Base-by-base conservation (phyloP, 768 basidiomycete species). In the Tricholoma flavovirens region DNA sequence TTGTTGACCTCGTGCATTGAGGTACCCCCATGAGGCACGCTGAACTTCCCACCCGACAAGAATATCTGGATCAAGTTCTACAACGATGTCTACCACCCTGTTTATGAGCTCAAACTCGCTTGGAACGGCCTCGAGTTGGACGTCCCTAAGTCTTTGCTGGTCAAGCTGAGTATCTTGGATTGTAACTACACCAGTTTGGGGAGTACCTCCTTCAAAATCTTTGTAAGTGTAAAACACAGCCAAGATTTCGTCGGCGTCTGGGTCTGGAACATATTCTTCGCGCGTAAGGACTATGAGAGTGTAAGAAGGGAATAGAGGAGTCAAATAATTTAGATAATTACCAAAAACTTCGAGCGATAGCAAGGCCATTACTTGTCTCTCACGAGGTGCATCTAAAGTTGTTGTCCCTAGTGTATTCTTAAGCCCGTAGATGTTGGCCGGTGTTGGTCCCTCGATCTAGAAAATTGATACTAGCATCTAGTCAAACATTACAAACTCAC, bases 21-120 rank as follows among this genome's bases (percentile, higher is more conserved):
- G 72, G 69, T 93, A 98, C 0, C 95, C 95, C 96, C 97, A 99
- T 5, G 91, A 93, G 2, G 80, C 77, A 17, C 76, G 75, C 65
- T 97, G 93, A 11, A 96, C 77, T 58, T 99, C 96, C 92, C 93
- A 98, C 14, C 96, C 96, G 0, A 83, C 79, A 7, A 98, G 64
- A 38, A 98, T 86, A 67, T 99, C 97, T 0, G 97, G 97, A 71
- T 98, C 93, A 60, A 91, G 73, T 1, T 83, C 81, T 21, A 82
- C 64, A 0, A 97, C 81, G 26, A 83, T 71, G 66, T 98, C 93
- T 24, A 90, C 74, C 6, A 91, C 62, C 32, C 71, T 71, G 64
- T 97, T 95, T 55, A 98, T 72, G 5, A 98, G 72, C 19, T 93
- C 92, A 10, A 92, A 72, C 71, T 99, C 97, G 42, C 67, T 76